phyloP scores from a whole-genome alignment of 768 basidiomycete species.

The Suillus weaverae region DNA sequence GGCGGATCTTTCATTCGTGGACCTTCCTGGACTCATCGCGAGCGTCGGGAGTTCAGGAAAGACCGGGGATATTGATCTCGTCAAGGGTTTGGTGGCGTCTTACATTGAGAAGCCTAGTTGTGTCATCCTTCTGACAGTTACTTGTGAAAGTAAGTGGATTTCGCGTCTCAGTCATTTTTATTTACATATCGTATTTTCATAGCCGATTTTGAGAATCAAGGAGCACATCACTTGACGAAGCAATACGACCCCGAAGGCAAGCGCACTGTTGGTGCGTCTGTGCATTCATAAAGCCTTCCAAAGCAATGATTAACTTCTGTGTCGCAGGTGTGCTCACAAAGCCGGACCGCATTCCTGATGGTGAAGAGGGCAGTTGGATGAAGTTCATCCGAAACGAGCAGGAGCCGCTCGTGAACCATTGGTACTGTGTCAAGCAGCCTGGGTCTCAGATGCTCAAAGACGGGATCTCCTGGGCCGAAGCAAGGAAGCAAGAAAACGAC shows the following conservation, averaged over 20 bases:
- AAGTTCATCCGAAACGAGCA: constrained; percentile 54
- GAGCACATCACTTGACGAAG: constrained; percentile 66
- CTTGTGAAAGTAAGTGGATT: constrained; percentile 34
- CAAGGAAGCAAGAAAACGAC: constrained; percentile 52
- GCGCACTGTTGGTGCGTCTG: constrained; percentile 63
- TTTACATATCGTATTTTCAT: constrained; percentile 27
- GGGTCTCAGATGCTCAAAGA: constrained; percentile 23
- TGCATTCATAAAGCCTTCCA: constrained; percentile 55
- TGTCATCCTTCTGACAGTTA: constrained; percentile 66
- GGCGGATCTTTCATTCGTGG: constrained; percentile 64
- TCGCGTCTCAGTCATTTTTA: constrained; percentile 15
- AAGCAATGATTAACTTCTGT: constrained; percentile 27
- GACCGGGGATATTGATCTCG: constrained; percentile 57
- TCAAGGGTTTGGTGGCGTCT: constrained; percentile 53
- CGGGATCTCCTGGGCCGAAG: constrained; percentile 53
- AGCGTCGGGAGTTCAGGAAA: constrained; percentile 51
- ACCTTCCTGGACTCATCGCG: constrained; percentile 65
- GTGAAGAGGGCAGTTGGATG: constrained; percentile 48
- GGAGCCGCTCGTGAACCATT: constrained; percentile 27
- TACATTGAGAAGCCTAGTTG: constrained; percentile 70
- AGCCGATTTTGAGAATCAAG: constrained; percentile 85
- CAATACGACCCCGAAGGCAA: constrained; percentile 58
- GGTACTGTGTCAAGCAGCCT: constrained; percentile 45
- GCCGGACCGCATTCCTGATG: constrained; percentile 52
- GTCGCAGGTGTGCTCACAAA: constrained; percentile 69